Conservation (phyloP, 495 filamentous ascomycete genomes). For the Talaromyces ruber region DNA sequence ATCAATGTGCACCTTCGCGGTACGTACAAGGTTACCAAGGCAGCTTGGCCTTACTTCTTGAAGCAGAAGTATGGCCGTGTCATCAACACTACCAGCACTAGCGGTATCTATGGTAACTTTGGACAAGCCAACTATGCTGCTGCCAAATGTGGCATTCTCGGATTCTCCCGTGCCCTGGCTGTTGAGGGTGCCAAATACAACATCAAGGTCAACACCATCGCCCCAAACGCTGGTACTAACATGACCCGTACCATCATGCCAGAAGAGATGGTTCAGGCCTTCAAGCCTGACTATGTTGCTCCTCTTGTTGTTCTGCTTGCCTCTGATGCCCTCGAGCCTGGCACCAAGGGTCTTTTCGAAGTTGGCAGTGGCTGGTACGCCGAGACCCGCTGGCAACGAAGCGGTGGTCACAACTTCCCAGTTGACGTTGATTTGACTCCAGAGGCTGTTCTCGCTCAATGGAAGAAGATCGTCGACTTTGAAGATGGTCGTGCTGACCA, state of each 20-base stretch:
- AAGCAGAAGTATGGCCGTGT: conserved; percentile 99
- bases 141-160: conserved; percentile 91
- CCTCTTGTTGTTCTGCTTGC: conserved; percentile 81
- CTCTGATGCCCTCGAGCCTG: conserved; percentile 79
- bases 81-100: conserved; percentile 92
- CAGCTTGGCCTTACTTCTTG: conserved; percentile 94
- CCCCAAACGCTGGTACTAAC: conserved; percentile 91
- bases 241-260: conserved; percentile 96
- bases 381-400: conserved; percentile 89
- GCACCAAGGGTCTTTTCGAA: conserved; percentile 89
- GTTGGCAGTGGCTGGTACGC: conserved; percentile 93
- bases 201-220: conserved; percentile 97
- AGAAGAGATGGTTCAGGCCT: conserved; percentile 95
- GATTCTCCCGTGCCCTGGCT: conserved; percentile 86
- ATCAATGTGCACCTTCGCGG: conserved; percentile 87
- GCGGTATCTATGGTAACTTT: conserved; percentile 98
- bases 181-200: conserved; percentile 96
- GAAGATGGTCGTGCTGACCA: conserved; percentile 86
- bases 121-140: conserved; percentile 97
- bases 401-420: conserved; percentile 87
- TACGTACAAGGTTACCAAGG: conserved; percentile 96
- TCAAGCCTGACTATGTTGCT: conserved; percentile 98
- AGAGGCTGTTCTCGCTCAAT: conserved; percentile 71
- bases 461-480: conserved; percentile 76
- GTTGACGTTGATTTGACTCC: conserved; percentile 80